Evolutionary conservation across 164 flowering plant species (phyloP).

Genomic region (Nymphaea colorata): DNA sequence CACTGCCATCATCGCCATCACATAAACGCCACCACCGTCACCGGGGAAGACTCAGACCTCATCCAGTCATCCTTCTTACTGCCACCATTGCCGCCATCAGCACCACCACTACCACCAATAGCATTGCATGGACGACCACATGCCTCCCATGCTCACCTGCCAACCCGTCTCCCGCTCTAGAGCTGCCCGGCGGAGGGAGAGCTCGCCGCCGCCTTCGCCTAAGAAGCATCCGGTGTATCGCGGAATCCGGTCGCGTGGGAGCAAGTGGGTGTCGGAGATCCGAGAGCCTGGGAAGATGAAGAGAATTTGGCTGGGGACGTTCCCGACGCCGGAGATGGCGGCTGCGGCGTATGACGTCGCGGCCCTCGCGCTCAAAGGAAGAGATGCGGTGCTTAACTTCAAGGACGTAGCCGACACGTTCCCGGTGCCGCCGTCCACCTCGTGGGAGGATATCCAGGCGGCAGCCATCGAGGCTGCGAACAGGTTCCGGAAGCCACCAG

Average conservation of each 20-base stretch:
- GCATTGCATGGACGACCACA: not conserved
- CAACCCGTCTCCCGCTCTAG: not conserved
- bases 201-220: constrained; percentile 6
- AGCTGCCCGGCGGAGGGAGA: not conserved
- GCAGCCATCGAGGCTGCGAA: constrained; percentile 47
- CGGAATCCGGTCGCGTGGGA: constrained; percentile 54
- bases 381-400: constrained; percentile 48
- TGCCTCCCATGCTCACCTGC: not conserved
- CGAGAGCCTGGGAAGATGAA: constrained; percentile 70
- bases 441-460: constrained; percentile 38
- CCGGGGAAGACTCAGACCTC: not conserved
- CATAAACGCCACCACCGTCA: not conserved
- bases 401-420: constrained; percentile 24
- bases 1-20: no score
- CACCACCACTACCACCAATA: not conserved
- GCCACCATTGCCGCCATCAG: not conserved
- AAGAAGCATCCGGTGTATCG: constrained; percentile 36
- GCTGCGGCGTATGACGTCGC: constrained; percentile 88
- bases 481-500: constrained; percentile 3
- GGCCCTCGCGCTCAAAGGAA: constrained; percentile 51
- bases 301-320: constrained; percentile 89
- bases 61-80: constrained; percentile 3
- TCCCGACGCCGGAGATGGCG: constrained; percentile 75
- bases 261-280: constrained; percentile 89
- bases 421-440: constrained; percentile 36